Evolutionary conservation across 495 filamentous ascomycete genomes (phyloP).

Genomic region (Podospora conica): DNA sequence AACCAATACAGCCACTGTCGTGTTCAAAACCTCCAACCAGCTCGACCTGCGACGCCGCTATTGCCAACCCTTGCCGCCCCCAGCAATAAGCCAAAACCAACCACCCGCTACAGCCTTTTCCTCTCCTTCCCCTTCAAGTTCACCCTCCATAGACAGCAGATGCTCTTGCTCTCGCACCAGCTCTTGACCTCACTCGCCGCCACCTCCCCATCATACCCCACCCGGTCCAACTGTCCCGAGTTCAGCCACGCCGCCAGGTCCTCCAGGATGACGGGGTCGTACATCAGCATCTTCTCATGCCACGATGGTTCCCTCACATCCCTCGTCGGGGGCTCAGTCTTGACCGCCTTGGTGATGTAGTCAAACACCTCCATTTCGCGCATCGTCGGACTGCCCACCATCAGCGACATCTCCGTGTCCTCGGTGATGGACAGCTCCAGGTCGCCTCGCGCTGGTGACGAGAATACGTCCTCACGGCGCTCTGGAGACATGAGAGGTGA

Average conservation of each 20-base stretch:
- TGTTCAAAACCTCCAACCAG: neutral
- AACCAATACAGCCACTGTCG: neutral
- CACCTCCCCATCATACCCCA: constrained; percentile 63
- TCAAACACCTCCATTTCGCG: constrained; percentile 45
- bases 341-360: constrained; percentile 63
- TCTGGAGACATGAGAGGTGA: constrained; percentile 30
- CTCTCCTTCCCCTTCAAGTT: constrained; percentile 41
- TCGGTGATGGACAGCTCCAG: constrained; percentile 31
- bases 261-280: constrained; percentile 85
- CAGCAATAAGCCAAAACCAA: neutral
- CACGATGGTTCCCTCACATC: constrained; percentile 54
- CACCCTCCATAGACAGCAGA: constrained; percentile 63
- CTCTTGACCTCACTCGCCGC: constrained; percentile 53
- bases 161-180: constrained; percentile 80
- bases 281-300: constrained; percentile 90
- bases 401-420: constrained; percentile 36
- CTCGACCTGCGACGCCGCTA: neutral
- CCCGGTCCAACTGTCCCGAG: constrained; percentile 53
- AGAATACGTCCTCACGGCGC: constrained; percentile 23
- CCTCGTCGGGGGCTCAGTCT: constrained; percentile 41
- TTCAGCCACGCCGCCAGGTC: constrained; percentile 84
- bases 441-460: constrained; percentile 16
- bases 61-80: neutral
- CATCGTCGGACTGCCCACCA: constrained; percentile 26
- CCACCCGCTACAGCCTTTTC: constrained; percentile 34